Evolutionary conservation across 371 early-diverging fungal species (phyloP).

Genomic region (Coemansia sp.): DNA sequence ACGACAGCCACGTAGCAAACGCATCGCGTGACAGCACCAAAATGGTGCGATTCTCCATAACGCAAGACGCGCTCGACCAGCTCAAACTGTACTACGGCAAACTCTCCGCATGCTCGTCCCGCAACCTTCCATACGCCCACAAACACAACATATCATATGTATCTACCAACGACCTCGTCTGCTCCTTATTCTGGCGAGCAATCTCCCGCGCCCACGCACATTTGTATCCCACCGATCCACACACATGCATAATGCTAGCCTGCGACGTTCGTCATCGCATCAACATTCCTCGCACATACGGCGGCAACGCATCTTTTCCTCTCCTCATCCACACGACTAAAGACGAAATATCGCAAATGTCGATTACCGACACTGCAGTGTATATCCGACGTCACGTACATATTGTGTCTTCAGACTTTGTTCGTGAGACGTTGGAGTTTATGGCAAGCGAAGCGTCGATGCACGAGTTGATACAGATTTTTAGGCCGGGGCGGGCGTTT

Average conservation of each 20-base stretch:
- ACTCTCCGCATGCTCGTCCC: background rate
- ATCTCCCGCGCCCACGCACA: conserved; percentile 36
- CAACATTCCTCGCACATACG: conserved; percentile 19
- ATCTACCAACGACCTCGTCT: conserved; percentile 36
- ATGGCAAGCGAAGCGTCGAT: conserved; percentile 12
- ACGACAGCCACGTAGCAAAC: too few relatives aligned
- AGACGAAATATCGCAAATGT: conserved; percentile 6
- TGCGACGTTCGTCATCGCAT: conserved; percentile 37
- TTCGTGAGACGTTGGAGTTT: conserved; percentile 2
- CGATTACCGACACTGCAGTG: conserved; percentile 36
- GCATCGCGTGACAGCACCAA: background rate
- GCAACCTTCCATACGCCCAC: background rate
- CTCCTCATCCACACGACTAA: conserved; percentile 23
- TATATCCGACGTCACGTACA: conserved; percentile 22
- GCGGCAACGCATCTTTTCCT: conserved; percentile 40
- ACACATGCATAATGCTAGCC: conserved; percentile 35
- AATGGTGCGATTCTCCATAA: conserved; percentile 3
- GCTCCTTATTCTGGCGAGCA: conserved; percentile 39
- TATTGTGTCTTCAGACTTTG: conserved; percentile 8
- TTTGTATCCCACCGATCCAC: conserved; percentile 15
- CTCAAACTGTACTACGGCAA: conserved; percentile 1
- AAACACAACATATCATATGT: conserved; percentile 2
- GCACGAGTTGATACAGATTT: conserved; percentile 16
- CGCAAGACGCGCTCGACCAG: background rate
- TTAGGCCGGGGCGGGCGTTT: conserved; percentile 25